These are phyloP conservation scores for Cordyceps cicadae DNA, from an alignment of 2,329 filamentous ascomycete species.

Conservation along the genomic window DNA sequence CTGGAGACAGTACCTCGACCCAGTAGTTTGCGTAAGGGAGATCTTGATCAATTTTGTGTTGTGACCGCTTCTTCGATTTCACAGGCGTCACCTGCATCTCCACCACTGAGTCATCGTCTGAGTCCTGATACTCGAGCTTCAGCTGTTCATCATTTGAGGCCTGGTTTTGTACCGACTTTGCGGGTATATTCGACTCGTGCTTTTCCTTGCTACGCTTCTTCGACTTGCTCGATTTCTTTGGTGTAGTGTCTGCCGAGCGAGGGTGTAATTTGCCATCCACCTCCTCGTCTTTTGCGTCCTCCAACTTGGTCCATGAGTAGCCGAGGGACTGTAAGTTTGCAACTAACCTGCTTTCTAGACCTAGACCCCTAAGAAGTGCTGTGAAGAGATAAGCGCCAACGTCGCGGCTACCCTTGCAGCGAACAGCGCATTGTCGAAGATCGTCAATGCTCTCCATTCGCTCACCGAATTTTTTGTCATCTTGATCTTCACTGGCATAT, in stretches of 20 bases:
- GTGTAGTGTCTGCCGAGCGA: constrained; percentile 17
- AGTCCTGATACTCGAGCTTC: constrained; percentile 33
- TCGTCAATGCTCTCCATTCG: constrained; percentile 56
- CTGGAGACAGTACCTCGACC: constrained; percentile 79
- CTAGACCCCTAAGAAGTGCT: constrained; percentile 69
- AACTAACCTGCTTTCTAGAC: constrained; percentile 75
- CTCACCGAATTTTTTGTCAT: constrained; percentile 66
- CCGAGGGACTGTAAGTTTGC: constrained; percentile 78
- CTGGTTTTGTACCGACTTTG: constrained; percentile 11
- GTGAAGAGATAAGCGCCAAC: constrained; percentile 86
- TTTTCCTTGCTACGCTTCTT: constrained; percentile 11
- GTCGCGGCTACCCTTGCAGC: constrained; percentile 75
- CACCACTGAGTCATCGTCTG: constrained; percentile 51
- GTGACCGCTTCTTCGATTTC: constrained; percentile 25
- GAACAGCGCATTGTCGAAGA: constrained; percentile 60
- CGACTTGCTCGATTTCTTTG: constrained; percentile 13
- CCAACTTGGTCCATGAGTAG: constrained; percentile 82
- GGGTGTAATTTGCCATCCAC: constrained; percentile 15
- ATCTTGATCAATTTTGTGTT: constrained; percentile 60
- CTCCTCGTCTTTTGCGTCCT: constrained; percentile 57
- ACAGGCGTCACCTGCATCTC: constrained; percentile 40
- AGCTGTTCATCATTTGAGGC: constrained; percentile 39
- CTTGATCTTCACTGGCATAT: constrained; percentile 54
- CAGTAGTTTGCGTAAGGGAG: constrained; percentile 84
- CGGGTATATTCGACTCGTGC: constrained; percentile 12